These are phyloP conservation scores for Plasmodium chabaudi DNA, from an alignment of 169 alveolate species.

Conservation along the genomic window DNA sequence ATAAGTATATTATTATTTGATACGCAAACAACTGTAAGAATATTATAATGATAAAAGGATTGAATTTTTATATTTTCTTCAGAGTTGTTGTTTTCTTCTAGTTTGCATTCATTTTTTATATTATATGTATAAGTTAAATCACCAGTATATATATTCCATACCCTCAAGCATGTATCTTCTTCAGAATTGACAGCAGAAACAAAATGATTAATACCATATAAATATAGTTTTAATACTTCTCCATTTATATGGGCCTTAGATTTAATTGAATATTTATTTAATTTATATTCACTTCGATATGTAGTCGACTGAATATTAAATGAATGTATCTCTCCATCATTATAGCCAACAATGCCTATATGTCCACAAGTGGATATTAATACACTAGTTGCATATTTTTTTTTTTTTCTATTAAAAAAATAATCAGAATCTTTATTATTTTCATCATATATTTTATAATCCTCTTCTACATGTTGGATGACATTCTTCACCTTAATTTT, in stretches of 20 bases:
- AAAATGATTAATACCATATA: constrained; percentile 45
- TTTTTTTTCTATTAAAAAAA: constrained; percentile 33
- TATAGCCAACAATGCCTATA: constrained; percentile 94
- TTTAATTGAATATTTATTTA: constrained; percentile 58
- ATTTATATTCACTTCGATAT: constrained; percentile 49
- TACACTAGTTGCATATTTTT: constrained; percentile 86
- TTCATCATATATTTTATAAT: constrained; percentile 85
- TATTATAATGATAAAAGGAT: constrained; percentile 46
- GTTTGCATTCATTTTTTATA: constrained; percentile 18
- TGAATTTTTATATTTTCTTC: background rate
- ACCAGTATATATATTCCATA: constrained; percentile 62
- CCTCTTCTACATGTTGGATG: constrained; percentile 80
- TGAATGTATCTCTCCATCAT: constrained; percentile 90
- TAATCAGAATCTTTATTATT: constrained; percentile 28
- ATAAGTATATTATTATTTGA: constrained; percentile 42
- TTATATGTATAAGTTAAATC: constrained; percentile 37
- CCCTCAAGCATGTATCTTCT: constrained; percentile 46
- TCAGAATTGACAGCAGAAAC: constrained; percentile 48
- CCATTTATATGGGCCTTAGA: constrained; percentile 70
- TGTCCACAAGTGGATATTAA: constrained; percentile 94
- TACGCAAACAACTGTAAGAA: constrained; percentile 50
- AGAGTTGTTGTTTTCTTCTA: background rate
- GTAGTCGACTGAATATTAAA: constrained; percentile 90
- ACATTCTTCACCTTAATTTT: constrained; percentile 55
- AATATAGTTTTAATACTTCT: constrained; percentile 36